phyloP scores from a whole-genome alignment of 2,329 filamentous ascomycete genomes.

The Paecilomyces formosus region DNA sequence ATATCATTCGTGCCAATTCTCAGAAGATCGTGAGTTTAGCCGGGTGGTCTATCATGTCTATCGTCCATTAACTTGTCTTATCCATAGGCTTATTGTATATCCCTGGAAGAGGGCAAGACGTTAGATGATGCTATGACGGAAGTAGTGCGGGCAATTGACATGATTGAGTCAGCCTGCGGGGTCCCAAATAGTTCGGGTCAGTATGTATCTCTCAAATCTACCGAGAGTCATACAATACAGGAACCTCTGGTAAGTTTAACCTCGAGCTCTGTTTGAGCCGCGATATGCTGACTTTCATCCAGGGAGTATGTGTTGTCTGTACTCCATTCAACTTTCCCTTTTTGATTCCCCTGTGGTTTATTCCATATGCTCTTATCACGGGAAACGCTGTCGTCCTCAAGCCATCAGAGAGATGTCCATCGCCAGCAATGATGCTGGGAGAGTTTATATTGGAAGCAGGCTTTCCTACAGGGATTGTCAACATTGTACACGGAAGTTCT shows the following conservation, averaged over 20 bases:
- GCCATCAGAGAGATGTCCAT: constrained; percentile 59
- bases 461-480: constrained; percentile 59
- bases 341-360: constrained; percentile 1
- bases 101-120: not conserved
- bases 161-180: not conserved
- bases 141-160: not conserved
- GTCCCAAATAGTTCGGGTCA: not conserved
- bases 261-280: too few relatives aligned
- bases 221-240: not conserved
- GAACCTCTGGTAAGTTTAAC: not conserved
- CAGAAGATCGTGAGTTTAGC: not conserved
- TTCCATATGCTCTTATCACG: constrained; percentile 23
- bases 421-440: constrained; percentile 59
- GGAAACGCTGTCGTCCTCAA: constrained; percentile 60
- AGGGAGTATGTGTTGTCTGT: not conserved
- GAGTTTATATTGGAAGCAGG: constrained; percentile 57
- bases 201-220: not conserved
- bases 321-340: constrained; percentile 2
- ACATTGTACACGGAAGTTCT: constrained; percentile 58
- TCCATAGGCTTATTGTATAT: not conserved
- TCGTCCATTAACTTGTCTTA: not conserved
- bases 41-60: not conserved
- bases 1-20: not conserved
- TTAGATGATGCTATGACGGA: not conserved
- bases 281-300: not conserved